phyloP scores from a whole-genome alignment of 345 rosid genomes.

The Trapa incisa region DNA sequence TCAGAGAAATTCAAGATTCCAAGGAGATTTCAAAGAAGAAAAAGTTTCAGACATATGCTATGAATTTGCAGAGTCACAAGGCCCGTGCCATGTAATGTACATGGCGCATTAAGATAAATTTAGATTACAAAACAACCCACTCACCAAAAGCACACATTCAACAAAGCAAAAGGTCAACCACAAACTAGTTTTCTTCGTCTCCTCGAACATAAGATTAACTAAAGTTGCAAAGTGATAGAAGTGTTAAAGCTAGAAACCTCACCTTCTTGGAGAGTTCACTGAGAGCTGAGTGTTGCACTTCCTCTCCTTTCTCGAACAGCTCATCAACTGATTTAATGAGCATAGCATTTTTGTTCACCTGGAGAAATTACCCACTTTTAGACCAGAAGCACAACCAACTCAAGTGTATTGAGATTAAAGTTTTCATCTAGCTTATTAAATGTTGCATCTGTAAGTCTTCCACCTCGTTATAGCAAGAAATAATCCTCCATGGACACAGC shows the following conservation, averaged over 20 bases:
- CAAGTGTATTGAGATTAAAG: not conserved
- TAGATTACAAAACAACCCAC: not conserved
- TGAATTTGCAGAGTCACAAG: not conserved
- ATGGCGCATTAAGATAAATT: not conserved
- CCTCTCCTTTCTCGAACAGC: conserved; percentile 42
- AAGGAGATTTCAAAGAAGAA: not conserved
- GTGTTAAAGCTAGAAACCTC: conserved; percentile 4
- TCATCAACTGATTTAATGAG: conserved; percentile 67
- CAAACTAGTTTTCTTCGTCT: not conserved
- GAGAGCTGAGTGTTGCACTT: conserved; percentile 37
- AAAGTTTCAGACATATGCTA: not conserved
- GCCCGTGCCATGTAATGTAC: not conserved
- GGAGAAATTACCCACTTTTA: conserved; percentile 7
- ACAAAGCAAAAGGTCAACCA: not conserved
- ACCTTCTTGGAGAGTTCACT: conserved; percentile 57
- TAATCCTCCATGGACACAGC: not conserved
- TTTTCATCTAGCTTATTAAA: not conserved
- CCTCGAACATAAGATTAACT: not conserved
- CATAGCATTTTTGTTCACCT: conserved; percentile 78
- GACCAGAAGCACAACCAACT: not conserved
- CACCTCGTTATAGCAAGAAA: not conserved
- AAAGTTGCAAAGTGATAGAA: not conserved
- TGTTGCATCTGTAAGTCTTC: not conserved
- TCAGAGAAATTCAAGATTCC: not conserved
- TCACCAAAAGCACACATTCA: not conserved